Evolutionary conservation across 78 protist species (phyloP).

Genomic region (Pelomyxa schiedti): DNA sequence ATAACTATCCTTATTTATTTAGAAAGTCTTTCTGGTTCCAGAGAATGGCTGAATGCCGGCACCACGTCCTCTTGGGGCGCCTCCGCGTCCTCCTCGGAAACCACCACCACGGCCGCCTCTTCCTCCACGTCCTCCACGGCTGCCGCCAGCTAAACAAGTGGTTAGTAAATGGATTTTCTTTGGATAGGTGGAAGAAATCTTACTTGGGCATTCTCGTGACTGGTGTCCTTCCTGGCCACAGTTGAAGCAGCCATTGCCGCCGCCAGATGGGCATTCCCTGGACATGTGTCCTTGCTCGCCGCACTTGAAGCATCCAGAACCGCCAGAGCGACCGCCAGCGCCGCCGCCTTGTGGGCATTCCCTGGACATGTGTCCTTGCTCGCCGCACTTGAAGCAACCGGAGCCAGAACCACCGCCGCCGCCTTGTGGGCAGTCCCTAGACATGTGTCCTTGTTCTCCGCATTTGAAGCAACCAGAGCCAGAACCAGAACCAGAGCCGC

Average conservation of each 20-base stretch:
- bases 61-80: no score
- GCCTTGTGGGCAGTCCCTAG: background rate
- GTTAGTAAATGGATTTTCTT: no score
- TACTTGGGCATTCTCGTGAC: slow-evolving; percentile 7
- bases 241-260: slow-evolving; percentile 4
- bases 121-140: no score
- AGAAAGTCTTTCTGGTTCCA: no score
- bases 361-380: slow-evolving; percentile 1
- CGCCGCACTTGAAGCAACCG: slow-evolving; percentile 12
- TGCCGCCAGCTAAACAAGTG: no score
- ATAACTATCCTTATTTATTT: no score
- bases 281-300: slow-evolving; percentile 9
- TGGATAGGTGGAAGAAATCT: no score
- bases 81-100: no score
- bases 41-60: no score
- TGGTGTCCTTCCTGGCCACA: slow-evolving; percentile 13
- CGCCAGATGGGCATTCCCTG: slow-evolving; percentile 1
- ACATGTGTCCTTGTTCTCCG: slow-evolving; percentile 5
- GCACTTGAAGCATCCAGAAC: slow-evolving; percentile 9
- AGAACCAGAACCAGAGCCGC: background rate
- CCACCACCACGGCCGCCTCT: no score
- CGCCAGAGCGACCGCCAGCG: background rate
- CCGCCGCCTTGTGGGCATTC: slow-evolving; percentile 18
- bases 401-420: background rate
- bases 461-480: slow-evolving; percentile 9